Evolutionary conservation across 139 green algal species (phyloP), one percentile per base, ranked within the genome.

Genomic region (Micromonas commoda): DNA sequence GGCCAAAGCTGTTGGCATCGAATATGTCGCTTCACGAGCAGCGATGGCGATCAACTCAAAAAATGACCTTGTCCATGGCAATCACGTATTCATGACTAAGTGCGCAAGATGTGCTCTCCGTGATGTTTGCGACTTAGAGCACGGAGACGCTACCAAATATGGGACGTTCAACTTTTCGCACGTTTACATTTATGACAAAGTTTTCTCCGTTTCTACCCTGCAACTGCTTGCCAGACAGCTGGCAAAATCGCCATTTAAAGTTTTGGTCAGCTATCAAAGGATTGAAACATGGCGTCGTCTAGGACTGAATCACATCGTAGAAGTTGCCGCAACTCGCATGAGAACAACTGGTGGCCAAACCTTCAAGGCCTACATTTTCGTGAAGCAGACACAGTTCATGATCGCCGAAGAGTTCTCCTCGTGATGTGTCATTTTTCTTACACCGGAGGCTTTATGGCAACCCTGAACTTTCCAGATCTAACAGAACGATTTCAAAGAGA

Each of bases 181-280:
- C 26, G 37, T 73, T n/a, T 73, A 73, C 33, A 73, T 73, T 31
- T 73, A 73, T n/a, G 66, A 73, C 53, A 33, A 35, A 31, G 66
- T 73, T 33, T 73, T 73, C 31, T 53, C 34, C 2, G 66, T 57
- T 57, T 29, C 16, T 1, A 73, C 66, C 20, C 19, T 52, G 16
- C 19, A 13, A 13, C 29, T 51, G 1, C 33, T 73, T 29, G 66
- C 66, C 0, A 54, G 4, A 3, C 31, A 51, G 37, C 2, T 73
- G 32, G 53, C 52, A 20, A 2, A 31, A 20, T 54, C 29, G 21
- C 28, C 3, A 26, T 73, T 53, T n/a, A 73, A 52, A 3, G 31
- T 73, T 53, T 26, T 73, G 20, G 66, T 73, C 32, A 73, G 29
- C 2, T 73, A 73, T 52, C 66, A 51, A n/a, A 33, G 66, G 9